A percentile compares a stretch with the other conserved stretches of the same genome.
These are phyloP conservation scores for Cicer chorassanicum DNA, from an alignment of 306 rosid genomes.

Conservation along the genomic window DNA sequence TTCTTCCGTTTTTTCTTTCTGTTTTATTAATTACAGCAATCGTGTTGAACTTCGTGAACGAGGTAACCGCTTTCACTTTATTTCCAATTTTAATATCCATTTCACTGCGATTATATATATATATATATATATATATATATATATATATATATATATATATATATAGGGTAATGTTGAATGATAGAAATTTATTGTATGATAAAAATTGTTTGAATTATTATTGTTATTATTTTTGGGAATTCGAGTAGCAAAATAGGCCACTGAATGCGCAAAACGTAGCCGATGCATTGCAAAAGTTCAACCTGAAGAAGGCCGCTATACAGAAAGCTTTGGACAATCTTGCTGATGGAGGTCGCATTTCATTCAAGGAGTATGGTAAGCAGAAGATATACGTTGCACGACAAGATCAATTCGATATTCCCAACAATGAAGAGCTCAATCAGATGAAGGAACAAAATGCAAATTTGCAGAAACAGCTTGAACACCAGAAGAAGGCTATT, in stretches of 20 bases:
- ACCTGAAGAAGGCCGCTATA: conserved; percentile 78
- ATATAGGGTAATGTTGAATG: too few relatives aligned
- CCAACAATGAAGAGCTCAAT: conserved; percentile 73
- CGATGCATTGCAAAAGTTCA: conserved; percentile 85
- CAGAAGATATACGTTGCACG: conserved; percentile 92
- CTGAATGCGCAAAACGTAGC: conserved; percentile 84
- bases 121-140: too few relatives aligned
- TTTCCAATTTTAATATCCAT: neutral
- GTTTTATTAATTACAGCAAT: conserved; percentile 62
- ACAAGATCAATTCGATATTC: conserved; percentile 84
- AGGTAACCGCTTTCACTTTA: conserved; percentile 52
- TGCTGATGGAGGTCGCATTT: conserved; percentile 70
- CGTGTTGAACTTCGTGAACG: conserved; percentile 85
- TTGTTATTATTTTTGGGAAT: neutral
- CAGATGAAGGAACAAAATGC: conserved; percentile 81
- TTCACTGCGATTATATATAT: too few relatives aligned
- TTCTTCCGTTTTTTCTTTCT: neutral
- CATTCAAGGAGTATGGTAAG: conserved; percentile 94
- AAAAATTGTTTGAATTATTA: neutral
- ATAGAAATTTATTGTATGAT: neutral
- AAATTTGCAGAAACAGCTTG: conserved; percentile 63
- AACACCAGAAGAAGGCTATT: conserved; percentile 58
- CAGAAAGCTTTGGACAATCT: conserved; percentile 86
- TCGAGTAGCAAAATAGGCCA: conserved; percentile 85
- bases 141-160: too few relatives aligned